phyloP scores from a whole-genome alignment of 2,329 filamentous ascomycete species.

The Grosmannia huntii region DNA sequence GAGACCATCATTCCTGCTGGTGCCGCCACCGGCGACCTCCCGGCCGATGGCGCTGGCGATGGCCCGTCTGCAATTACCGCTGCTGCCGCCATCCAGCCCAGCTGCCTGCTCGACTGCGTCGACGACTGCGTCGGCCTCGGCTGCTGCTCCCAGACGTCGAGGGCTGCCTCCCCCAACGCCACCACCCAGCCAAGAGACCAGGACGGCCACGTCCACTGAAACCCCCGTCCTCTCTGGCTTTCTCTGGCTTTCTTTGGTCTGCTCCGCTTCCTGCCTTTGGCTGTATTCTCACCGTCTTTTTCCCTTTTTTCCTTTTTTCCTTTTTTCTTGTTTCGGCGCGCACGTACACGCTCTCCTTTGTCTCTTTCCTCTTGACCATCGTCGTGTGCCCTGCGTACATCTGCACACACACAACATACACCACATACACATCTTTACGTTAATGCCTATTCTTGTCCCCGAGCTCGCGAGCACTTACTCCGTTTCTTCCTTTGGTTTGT shows the following conservation, averaged over 20 bases:
- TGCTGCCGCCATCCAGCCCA: slow-evolving; percentile 14
- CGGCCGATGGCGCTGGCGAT: neutral
- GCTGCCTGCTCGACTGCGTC: slow-evolving; percentile 40
- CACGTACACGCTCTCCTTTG: neutral
- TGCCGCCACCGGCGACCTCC: neutral
- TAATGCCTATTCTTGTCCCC: neutral
- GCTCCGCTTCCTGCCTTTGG: neutral
- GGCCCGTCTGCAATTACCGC: neutral
- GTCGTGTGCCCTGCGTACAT: neutral
- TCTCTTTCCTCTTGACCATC: neutral
- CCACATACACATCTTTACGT: neutral
- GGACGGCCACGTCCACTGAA: slow-evolving; percentile 10
- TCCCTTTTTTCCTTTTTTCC: neutral
- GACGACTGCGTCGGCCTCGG: slow-evolving; percentile 33
- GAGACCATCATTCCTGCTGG: neutral
- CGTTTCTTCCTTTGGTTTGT: neutral
- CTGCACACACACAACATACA: neutral
- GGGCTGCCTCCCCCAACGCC: slow-evolving; percentile 15
- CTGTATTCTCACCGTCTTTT: neutral
- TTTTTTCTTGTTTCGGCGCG: neutral
- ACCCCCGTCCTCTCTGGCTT: neutral
- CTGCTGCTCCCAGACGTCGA: slow-evolving; percentile 30
- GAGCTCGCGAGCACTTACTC: neutral
- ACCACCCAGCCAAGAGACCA: slow-evolving; percentile 18
- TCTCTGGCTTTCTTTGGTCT: neutral